Base-by-base conservation (phyloP, 2,329 filamentous ascomycete species). In the Penicillium glabrum region DNA sequence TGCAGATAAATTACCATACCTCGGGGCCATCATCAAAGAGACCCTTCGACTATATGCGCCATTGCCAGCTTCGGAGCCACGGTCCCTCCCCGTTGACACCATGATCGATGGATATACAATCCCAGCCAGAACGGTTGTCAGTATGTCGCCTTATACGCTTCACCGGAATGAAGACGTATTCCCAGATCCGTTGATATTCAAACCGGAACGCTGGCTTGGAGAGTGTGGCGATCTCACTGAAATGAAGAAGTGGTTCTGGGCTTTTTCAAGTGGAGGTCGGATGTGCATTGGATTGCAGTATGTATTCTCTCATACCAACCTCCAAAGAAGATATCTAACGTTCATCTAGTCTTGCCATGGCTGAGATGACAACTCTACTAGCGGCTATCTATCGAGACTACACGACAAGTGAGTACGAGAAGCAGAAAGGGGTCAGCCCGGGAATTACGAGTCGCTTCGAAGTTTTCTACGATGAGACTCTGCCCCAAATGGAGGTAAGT, bases 21-120 rank as follows among this genome's bases (percentile, higher is more conserved):
- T 83, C 0, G 72, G 81, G 46, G 80, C 80, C 1, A 69, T 83
- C 1, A 75, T 83, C 60, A 81, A 80, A 46, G 82, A 84, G 63
- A 80, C 80, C 0, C 61, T 83, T 3, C 67, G 80, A 1, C 67
- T 84, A 0, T 80, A 80, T 56, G 74, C 80, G 6, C 80, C 82
- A 0, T 62, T 83, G 3, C 81, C 82, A 3, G 77, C 76, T 0
- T 79, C 76, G 0, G 78, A 83, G 57, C 81, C 81, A 9, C 70
- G 81, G 2, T 74, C 69, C 2, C 56, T 68, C 2, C 59, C 65
- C 0, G 56, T 56, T 0, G 71, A 74, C 31, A 67, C 64, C 0
- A 55, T 60, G 0, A 73, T 80, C 35, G 69, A 77, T 60, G 67
- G 75, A 57, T 72, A 68, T 45, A 8, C 21, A 0, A 68, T 76